Evolutionary conservation across 2,329 filamentous ascomycete species (phyloP), one percentile per base, ranked within the genome.

Genomic region (Cladobotryum protrusum): DNA sequence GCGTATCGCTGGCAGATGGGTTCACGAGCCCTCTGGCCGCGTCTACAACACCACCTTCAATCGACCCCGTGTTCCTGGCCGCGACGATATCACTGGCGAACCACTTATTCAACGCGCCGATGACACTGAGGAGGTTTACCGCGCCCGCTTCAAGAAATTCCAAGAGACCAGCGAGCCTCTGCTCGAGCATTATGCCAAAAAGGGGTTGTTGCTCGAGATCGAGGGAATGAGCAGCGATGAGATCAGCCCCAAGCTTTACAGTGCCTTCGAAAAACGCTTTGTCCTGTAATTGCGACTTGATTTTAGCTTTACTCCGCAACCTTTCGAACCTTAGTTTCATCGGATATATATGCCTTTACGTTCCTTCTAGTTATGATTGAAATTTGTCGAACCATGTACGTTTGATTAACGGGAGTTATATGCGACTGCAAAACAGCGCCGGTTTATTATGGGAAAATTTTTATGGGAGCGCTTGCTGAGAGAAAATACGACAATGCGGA

Each of bases 41-140:
- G 86, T 96, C 14, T 99, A 99, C 75, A 99, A 99, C 67, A 95
- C 90, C 2, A 84, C 84, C 0, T 99, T 96, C 74, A 90, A 97
- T 63, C 79, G 87, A 7, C 93, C 93, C 1, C 86, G 85, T 57
- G 82, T 91, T 1, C 70, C 82, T 0, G 92, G 93, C 20, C 81
- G 77, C 57, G 93, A 99, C 68, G 93, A 99, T 66, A 64, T 96
- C 43, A 99, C 93, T 0, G 93, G 93, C 14, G 93, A 99, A 65
- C 74, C 78, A 18, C 76, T 99, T 54, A 85, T 86, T 5, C 86
- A 95, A 65, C 78, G 93, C 49, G 76, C 85, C 7, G 93, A 99
- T 63, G 93, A 99, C 64, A 86, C 83, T 50, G 86, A 93, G 58
- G 85, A 89, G 44, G 87, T 92, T 14, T 99, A 95, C 80, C 84